Base-by-base conservation (phyloP, 1,139 yeast species). In the Wickerhamomyces sp. region DNA sequence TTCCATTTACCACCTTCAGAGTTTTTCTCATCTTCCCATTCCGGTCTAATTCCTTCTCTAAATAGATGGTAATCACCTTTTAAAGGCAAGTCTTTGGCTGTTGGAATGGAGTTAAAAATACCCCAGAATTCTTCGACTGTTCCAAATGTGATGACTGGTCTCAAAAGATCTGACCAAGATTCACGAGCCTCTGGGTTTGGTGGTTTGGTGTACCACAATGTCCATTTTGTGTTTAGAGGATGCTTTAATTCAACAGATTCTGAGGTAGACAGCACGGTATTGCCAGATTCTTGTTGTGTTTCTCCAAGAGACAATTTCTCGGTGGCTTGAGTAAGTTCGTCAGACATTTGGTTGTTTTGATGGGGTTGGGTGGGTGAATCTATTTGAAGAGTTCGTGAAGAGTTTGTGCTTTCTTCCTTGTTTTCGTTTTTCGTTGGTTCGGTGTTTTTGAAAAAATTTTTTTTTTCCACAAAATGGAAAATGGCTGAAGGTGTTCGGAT, bases 111-210 rank as follows among this genome's bases (percentile, higher is more conserved):
- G 65, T 91, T 91, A 70, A 79, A 86, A 48, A 89, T 84, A 19
- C 98, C 99, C 99, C 99, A 91, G 68, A 91, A 91, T 64, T 91
- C 97, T 68, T 91, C 99, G 32, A 91, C 97, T 20, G 96, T 80
- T 35, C 81, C 74, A 52, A 91, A 87, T 23, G 95, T 78, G 51
- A 89, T 93, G 35, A 91, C 95, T 41, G 96, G 95, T 67, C 89
- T 89, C 58, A 91, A 73, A 50, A 88, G 74, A 57, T 88, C 96
- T 43, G 86, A 78, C 98, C 98, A 91, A 56, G 88, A 80, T 63
- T 87, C 96, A 47, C 70, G 70, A 52, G 72, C 57, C 8, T 75
- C 82, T 24, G 33, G 36, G 41, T 82, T 78, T 49, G 87, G 81
- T 43, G 97, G 96, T 68, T 88, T 88, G 41, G 96, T 86, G 72